Evolutionary conservation across 768 basidiomycete genomes (phyloP), one percentile per base, ranked within the genome.

Genomic region (Boletus sensibilis): DNA sequence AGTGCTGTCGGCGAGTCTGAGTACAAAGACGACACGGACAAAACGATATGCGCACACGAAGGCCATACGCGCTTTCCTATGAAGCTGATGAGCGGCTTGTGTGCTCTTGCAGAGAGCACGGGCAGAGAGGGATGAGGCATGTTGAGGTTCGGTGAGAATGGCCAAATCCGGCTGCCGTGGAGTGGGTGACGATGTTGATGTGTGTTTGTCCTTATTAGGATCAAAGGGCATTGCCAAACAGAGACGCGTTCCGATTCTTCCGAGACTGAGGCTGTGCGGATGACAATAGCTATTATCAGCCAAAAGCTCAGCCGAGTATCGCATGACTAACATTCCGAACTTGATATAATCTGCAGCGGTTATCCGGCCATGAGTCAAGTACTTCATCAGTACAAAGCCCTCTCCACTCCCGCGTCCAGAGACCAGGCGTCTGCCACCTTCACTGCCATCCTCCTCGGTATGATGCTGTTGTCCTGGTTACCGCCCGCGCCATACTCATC

Each of bases 71-170:
- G 80, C 69, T 79, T 85, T 55, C 87, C 86, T 14, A 87, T 55
- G 64, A 87, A 87, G 60, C 71, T 77, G 39, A 88, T 88, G 57
- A 86, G 78, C 27, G 84, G 85, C 57, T 77, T 80, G 66, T 83
- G 84, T 1, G 68, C 75, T 60, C 76, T 74, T 21, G 75, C 73
- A 37, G 78, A 73, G 42, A 72, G 56, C 45, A 71, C 65, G 52
- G 72, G 72, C 11, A 77, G 42, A 27, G 76, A 69, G 3, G 72
- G 68, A 55, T 69, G 70, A 73, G 74, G 75, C 56, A 62, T 68
- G 47, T 23, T 21, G 34, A 29, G 7, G 31, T 6, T 12, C 27
- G 5, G 20, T 7, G 8, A 25, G 27, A n/a, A 33, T 27, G 41
- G 14, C 45, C 42, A 14, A 60, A 64, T 60, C 42, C 20, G 49